These are phyloP conservation scores for Urochloa ruziziensis DNA, from an alignment of 176 grass and related monocot genomes.

Conservation along the genomic window DNA sequence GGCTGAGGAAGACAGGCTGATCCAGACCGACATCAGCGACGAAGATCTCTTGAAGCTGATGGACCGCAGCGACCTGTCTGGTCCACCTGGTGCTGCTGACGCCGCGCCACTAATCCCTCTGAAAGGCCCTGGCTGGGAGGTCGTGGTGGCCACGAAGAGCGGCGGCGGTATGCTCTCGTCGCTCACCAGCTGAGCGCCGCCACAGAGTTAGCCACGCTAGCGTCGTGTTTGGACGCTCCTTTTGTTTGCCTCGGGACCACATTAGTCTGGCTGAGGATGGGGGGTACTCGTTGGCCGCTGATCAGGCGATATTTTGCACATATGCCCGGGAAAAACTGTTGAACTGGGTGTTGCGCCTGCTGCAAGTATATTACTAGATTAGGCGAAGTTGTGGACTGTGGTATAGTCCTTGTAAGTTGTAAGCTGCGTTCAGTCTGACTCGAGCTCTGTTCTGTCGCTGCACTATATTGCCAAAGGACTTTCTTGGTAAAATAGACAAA, in stretches of 20 bases:
- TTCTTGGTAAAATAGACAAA: too few relatives aligned
- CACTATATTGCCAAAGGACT: too few relatives aligned
- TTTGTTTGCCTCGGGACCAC: not conserved
- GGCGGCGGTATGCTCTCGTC: constrained; percentile 65
- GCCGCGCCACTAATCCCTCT: constrained; percentile 40
- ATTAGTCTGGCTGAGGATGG: not conserved
- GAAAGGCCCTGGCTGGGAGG: constrained; percentile 93
- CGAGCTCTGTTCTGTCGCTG: not conserved
- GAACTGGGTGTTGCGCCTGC: constrained; percentile 20
- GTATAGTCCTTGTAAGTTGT: not conserved
- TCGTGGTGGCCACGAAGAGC: constrained; percentile 73
- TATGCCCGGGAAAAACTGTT: constrained; percentile 24
- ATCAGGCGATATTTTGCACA: constrained; percentile 14
- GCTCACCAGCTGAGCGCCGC: constrained; percentile 54
- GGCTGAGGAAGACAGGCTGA: constrained; percentile 69
- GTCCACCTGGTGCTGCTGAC: not conserved
- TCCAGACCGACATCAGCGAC: constrained; percentile 75
- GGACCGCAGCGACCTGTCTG: constrained; percentile 63
- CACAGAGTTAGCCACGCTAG: not conserved
- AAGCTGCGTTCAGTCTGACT: not conserved
- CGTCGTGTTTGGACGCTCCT: not conserved
- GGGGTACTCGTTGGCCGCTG: not conserved
- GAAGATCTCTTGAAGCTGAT: constrained; percentile 67
- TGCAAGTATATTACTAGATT: constrained; percentile 1
- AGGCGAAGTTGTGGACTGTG: not conserved